Conservation (phyloP, 106 monocot species). For the Phalaenopsis aphrodite region DNA sequence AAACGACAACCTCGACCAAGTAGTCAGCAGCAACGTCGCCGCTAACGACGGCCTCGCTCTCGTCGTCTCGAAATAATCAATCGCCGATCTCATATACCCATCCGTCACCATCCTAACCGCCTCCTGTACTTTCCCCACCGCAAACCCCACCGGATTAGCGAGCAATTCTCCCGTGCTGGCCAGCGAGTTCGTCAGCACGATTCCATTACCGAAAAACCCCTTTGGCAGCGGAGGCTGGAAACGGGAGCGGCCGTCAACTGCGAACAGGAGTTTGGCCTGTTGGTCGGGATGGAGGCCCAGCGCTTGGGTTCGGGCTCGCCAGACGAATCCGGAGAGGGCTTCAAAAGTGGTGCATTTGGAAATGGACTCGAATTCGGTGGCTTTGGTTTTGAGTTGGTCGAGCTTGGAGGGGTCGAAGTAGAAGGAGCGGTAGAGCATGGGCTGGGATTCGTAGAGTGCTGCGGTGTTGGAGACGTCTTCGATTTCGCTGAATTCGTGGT, state of each 20-base stretch:
- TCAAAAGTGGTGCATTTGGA: constrained; percentile 56
- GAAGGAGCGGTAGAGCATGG: constrained; percentile 58
- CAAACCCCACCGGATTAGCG: constrained; percentile 27
- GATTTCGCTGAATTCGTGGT: constrained; percentile 64
- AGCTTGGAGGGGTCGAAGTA: constrained; percentile 44
- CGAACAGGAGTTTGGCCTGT: constrained; percentile 70
- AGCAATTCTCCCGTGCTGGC: constrained; percentile 44
- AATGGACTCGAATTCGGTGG: constrained; percentile 21
- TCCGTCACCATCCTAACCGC: constrained; percentile 60
- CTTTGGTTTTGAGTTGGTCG: constrained; percentile 21
- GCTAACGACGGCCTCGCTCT: constrained; percentile 52
- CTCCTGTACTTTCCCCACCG: constrained; percentile 43
- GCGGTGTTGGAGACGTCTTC: constrained; percentile 40
- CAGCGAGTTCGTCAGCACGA: constrained; percentile 63
- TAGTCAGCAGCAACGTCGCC: constrained; percentile 57
- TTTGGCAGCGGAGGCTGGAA: constrained; percentile 62
- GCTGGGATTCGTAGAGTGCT: constrained; percentile 30
- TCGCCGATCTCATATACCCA: constrained; percentile 60
- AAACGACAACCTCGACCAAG: constrained; percentile 72
- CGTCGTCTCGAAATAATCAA: constrained; percentile 77
- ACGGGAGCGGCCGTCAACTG: constrained; percentile 60
- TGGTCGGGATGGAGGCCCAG: constrained; percentile 37
- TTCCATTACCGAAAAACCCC: constrained; percentile 86
- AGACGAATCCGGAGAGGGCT: constrained; percentile 57
- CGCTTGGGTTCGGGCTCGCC: constrained; percentile 56